Percentiles rank a stretch among this genome's conserved stretches.
Conservation (phyloP, 352 stramenopile genomes). For the Plasmopara halstedii region DNA sequence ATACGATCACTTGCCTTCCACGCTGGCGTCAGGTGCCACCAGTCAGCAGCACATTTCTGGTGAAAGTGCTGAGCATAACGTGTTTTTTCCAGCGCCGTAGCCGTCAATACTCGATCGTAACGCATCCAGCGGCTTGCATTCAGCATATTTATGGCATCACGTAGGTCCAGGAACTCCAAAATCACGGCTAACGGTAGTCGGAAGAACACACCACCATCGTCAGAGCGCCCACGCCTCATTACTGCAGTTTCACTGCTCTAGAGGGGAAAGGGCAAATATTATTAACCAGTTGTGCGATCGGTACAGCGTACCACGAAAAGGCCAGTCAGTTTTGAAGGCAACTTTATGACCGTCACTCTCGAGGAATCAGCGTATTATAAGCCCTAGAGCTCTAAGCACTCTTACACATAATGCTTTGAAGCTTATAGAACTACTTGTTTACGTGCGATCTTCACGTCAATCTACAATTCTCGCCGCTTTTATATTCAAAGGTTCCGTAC, state of each 20-base stretch:
- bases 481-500: too few species aligned
- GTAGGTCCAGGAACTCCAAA: constrained; percentile 42
- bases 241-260: constrained; percentile 3
- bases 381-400: neutral
- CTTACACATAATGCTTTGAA: neutral
- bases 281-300: constrained; percentile 3
- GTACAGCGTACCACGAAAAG: neutral
- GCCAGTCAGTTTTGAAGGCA: constrained; percentile 10
- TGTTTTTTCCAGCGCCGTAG: constrained; percentile 35
- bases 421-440: neutral
- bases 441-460: too few species aligned
- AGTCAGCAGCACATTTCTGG: constrained; percentile 43
- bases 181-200: constrained; percentile 31
- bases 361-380: constrained; percentile 17
- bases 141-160: constrained; percentile 37
- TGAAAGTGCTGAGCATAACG: constrained; percentile 47
- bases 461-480: too few species aligned
- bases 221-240: constrained; percentile 13
- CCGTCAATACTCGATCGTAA: constrained; percentile 32
- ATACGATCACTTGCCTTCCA: constrained; percentile 30
- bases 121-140: constrained; percentile 34
- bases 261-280: constrained; percentile 4
- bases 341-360: constrained; percentile 4
- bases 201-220: constrained; percentile 19
- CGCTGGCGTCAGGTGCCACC: constrained; percentile 39